Conservation (phyloP, 2,329 filamentous ascomycete species). For the Alternaria triticimaculans region DNA sequence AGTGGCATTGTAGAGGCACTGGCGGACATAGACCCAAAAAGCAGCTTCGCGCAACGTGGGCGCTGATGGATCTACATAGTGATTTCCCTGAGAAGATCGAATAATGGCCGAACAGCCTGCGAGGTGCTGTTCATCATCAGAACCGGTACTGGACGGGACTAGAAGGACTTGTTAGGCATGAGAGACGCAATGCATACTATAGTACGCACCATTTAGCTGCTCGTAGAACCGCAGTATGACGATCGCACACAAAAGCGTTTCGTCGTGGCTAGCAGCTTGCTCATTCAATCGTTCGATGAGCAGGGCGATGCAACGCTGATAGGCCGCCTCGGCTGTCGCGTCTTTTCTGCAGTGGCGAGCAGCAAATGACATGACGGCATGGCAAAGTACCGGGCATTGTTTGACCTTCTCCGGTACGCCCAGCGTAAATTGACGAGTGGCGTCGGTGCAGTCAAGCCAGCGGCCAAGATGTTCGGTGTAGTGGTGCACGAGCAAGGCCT, state of each 20-base stretch:
- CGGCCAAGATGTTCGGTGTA: slow-evolving; percentile 40
- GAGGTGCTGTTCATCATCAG: slow-evolving; percentile 38
- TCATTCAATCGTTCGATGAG: slow-evolving; percentile 39
- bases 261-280: slow-evolving; percentile 35
- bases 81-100: slow-evolving; percentile 34
- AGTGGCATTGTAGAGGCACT: slow-evolving; percentile 42
- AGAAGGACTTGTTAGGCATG: slow-evolving; percentile 6
- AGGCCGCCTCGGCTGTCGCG: slow-evolving; percentile 27
- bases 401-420: slow-evolving; percentile 37
- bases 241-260: slow-evolving; percentile 39
- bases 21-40: slow-evolving; percentile 44
- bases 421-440: slow-evolving; percentile 40
- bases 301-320: slow-evolving; percentile 39
- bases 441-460: slow-evolving; percentile 43
- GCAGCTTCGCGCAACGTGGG: slow-evolving; percentile 42
- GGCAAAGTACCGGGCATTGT: slow-evolving; percentile 35
- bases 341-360: slow-evolving; percentile 35
- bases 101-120: slow-evolving; percentile 41
- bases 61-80: slow-evolving; percentile 41
- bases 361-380: slow-evolving; percentile 39
- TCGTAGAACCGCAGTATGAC: slow-evolving; percentile 44
- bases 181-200: background rate
- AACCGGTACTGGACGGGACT: slow-evolving; percentile 36
- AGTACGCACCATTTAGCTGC: slow-evolving; percentile 35
- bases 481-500: slow-evolving; percentile 38